A percentile compares a stretch with the other conserved stretches of the same genome.
These are phyloP conservation scores for Colletotrichum graminicola DNA, from an alignment of 2,329 filamentous ascomycete genomes.

Conservation along the genomic window DNA sequence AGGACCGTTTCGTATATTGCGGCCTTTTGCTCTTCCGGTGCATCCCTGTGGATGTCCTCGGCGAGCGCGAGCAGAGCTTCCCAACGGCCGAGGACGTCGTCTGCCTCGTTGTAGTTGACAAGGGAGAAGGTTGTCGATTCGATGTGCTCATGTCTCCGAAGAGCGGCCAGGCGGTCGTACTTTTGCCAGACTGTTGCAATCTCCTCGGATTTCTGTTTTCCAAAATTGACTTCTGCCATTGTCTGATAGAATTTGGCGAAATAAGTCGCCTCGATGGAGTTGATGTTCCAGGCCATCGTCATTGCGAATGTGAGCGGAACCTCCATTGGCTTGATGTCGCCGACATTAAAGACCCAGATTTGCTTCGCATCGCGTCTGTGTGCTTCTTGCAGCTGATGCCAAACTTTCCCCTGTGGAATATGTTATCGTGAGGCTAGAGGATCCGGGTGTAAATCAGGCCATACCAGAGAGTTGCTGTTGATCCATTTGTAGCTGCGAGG, in stretches of 20 bases:
- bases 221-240: conserved; percentile 54
- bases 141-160: conserved; percentile 71
- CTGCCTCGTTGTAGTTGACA: conserved; percentile 71
- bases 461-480: conserved; percentile 69
- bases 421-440: background rate
- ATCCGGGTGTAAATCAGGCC: background rate
- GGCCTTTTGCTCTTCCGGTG: conserved; percentile 55
- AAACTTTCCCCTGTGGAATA: conserved; percentile 49
- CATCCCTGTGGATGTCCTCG: conserved; percentile 33
- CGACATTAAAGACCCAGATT: conserved; percentile 74
- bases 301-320: conserved; percentile 67
- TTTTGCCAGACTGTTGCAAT: conserved; percentile 65
- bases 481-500: conserved; percentile 73
- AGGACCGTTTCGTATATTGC: conserved; percentile 72
- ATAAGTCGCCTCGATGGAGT: conserved; percentile 60
- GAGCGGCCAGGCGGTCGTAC: conserved; percentile 62
- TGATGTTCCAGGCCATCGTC: conserved; percentile 68
- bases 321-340: conserved; percentile 71
- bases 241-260: conserved; percentile 17
- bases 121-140: conserved; percentile 68
- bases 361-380: conserved; percentile 61
- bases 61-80: conserved; percentile 57
- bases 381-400: conserved; percentile 68
- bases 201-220: conserved; percentile 55
- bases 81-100: conserved; percentile 59